Base-by-base conservation (phyloP, 768 basidiomycete species). In the Tylopilus intermedius region DNA sequence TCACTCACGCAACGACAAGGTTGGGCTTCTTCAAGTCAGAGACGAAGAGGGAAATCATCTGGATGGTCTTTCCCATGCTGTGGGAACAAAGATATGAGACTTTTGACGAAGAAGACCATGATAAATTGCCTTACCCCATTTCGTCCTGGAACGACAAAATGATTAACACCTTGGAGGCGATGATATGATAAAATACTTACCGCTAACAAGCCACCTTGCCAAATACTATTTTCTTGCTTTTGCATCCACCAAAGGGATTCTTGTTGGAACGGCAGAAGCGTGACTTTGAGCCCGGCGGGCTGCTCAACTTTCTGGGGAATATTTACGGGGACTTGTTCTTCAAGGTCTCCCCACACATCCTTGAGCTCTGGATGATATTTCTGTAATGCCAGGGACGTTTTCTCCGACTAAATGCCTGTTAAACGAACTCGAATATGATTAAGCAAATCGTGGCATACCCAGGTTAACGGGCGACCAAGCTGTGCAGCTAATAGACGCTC, bases 241-340 rank as follows among this genome's bases (percentile, higher is more conserved):
- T 82, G 80, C 92, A 99, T 95, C 96, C 96, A 99, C 62, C 76
- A 86, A 57, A 99, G 74, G 71, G 90, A 92, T 72, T 99, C 96
- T 48, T 81, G 82, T 68, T 99, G 96, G 79, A 98, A 99, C 1
- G 94, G 95, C 33, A 99, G 74, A 4, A 99, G 79, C 0, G 79
- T 83, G 46, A 90, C 79, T 67, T 92, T 95, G 54, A 98, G 73
- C n/a, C 83, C 84, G 2, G 72, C 73, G 2, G 96, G 94, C 52
- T 94, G 94, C 27, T 80, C 79, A 44, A 86, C 88, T 61, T 82
- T 80, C 47, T 79, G 71, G 2, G 93, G 91, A 29, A 76, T 71
- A 51, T 82, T 72, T 43, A 86, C 73, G 1, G 80, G 76, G 49
- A 86, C 76, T 21, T 72, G 78, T 22, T 76, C 73, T 64, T 87